Base-by-base conservation (phyloP, 306 rosid genomes). In the Begonia loranthoides region DNA sequence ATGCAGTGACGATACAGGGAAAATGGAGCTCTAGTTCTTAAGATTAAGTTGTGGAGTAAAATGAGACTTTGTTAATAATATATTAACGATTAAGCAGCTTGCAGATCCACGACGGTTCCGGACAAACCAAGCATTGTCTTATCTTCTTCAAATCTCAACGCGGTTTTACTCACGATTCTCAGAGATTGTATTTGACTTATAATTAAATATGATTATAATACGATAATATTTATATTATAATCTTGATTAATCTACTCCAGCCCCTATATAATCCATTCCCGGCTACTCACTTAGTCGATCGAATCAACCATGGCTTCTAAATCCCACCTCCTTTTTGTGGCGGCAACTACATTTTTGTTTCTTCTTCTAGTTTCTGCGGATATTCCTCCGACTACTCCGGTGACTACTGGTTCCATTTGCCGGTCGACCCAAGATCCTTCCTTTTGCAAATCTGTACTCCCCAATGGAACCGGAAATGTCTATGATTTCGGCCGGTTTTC, bases 341-440 rank as follows among this genome's bases (percentile, higher is more conserved):
- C 36, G 36, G 36, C 12, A 17, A 10, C 49, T 22, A 34, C 52
- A 9, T n/a, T 45, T 15, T 3, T 45, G 10, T 3, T 39, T 49
- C 55, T 63, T 55, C 55, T 47, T 33, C 10, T 48, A 12, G 13
- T 24, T 17, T 2, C 38, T 34, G 66, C 75, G 13, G 66, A 61
- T 17, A 55, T 54, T 17, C 14, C 45, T 57, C 60, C 82, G 50
- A 41, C 67, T 4, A 66, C 55, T 16, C 39, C 77, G 0, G 76
- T 66, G 1, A 47, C 86, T 2, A 39, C 80, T 0, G 75, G 66
- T 15, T 67, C 68, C 1, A 60, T 71, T 9, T 89, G 95, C 82
- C 65, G 74, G 22, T 72, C 79, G 38, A 79, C 95, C 4, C 89
- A 80, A 0, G 86, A 89, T 45, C 97, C 97, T 2, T 15, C 79